Percentiles rank a stretch among this genome's conserved stretches.
These are phyloP conservation scores for Rhinocladiella similis DNA, from an alignment of 2,329 filamentous ascomycete species.

Conservation along the genomic window DNA sequence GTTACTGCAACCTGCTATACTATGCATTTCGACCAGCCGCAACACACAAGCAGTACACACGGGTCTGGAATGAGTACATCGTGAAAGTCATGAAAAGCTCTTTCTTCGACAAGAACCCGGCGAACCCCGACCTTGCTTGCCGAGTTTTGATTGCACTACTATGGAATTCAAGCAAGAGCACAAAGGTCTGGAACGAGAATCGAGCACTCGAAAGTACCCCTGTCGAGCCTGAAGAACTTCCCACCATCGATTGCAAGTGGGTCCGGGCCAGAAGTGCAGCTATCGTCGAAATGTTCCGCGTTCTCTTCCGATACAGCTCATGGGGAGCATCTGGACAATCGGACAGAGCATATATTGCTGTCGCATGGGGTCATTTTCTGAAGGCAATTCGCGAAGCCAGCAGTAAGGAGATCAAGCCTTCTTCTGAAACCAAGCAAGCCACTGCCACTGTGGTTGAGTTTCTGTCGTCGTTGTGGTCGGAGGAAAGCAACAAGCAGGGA, in stretches of 20 bases:
- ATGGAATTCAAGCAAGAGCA: conserved; percentile 42
- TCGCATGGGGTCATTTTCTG: conserved; percentile 62
- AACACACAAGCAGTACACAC: conserved; percentile 65
- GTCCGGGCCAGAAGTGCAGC: conserved; percentile 68
- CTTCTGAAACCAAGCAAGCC: conserved; percentile 77
- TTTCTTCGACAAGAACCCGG: conserved; percentile 47
- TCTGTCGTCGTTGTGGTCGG: conserved; percentile 68
- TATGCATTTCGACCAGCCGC: conserved; percentile 75
- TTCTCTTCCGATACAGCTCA: conserved; percentile 51
- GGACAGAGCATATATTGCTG: conserved; percentile 52
- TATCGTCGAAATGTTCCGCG: conserved; percentile 64
- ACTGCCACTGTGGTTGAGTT: conserved; percentile 70
- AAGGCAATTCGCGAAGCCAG: conserved; percentile 61
- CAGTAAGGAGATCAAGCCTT: conserved; percentile 87
- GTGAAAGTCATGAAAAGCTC: conserved; percentile 62
- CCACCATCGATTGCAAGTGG: conserved; percentile 83
- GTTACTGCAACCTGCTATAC: conserved; percentile 79
- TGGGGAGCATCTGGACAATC: conserved; percentile 41
- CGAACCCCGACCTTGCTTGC: conserved; percentile 61
- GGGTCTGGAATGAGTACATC: conserved; percentile 77
- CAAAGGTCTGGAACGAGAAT: conserved; percentile 71
- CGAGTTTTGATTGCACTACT: conserved; percentile 71
- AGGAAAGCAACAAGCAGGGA: conserved; percentile 44
- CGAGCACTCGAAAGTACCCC: conserved; percentile 63
- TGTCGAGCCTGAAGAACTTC: conserved; percentile 71